phyloP scores from a whole-genome alignment of 2,329 filamentous ascomycete species.

The Claviceps humidiphila region DNA sequence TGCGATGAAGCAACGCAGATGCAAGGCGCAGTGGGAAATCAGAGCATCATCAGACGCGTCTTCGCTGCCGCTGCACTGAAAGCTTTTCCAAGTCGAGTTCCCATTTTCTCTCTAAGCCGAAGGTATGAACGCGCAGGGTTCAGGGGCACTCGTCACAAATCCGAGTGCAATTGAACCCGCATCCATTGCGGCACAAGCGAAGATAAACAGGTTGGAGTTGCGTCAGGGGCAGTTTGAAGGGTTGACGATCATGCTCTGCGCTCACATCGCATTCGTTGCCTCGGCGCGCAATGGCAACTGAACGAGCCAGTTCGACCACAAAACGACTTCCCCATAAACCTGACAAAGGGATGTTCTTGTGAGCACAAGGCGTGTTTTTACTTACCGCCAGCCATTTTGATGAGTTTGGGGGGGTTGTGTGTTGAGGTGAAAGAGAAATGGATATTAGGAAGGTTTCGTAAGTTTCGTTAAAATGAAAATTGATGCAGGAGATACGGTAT shows the following conservation, averaged over 20 bases:
- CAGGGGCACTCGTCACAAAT: not conserved
- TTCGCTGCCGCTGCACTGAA: not conserved
- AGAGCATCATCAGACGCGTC: not conserved
- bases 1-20: not conserved
- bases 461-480: constrained; percentile 5
- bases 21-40: not conserved
- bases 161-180: not conserved
- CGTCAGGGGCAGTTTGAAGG: not conserved
- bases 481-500: constrained; percentile 6
- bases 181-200: not conserved
- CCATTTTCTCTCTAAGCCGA: not conserved
- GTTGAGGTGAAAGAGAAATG: not conserved
- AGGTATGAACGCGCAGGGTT: constrained; percentile 2
- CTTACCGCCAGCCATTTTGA: constrained; percentile 35
- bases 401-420: constrained; percentile 1
- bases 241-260: not conserved
- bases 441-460: constrained; percentile 6
- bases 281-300: constrained; percentile 12
- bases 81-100: not conserved
- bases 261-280: constrained; percentile 3
- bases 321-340: not conserved
- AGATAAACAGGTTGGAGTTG: not conserved
- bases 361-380: constrained; percentile 7
- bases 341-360: not conserved
- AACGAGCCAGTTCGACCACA: not conserved